Base-by-base conservation (phyloP, 768 basidiomycete species). In the Boletus barrowsii region DNA sequence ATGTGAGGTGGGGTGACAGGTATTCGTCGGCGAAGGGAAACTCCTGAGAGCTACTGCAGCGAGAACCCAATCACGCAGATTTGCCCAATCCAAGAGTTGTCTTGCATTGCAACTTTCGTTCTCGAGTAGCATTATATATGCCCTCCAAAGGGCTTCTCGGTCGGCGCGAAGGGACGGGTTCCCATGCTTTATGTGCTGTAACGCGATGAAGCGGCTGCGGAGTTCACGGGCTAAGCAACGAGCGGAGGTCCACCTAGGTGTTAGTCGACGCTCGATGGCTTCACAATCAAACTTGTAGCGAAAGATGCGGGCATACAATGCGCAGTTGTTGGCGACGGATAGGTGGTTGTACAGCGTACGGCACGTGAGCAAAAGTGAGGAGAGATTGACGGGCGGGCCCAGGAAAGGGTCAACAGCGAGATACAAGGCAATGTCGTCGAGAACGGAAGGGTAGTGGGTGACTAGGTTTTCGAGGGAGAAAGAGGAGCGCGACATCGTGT, bases 51-150 rank as follows among this genome's bases (percentile, higher is more conserved):
- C 52, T 9, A 56, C 44, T 32, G 54, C 64, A 9, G 56, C 61
- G 7, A 61, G n/a, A 3, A 68, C 44, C 65, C 68, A 72, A 15
- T 56, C 56, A 2, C 66, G 58, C 3, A 79, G 54, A 41, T 60
- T 62, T 39, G 79, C 79, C 75, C 77, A 80, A 20, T 62, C 53
- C 20, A 70, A 44, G 18, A 82, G 69, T 41, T 80, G 81, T 2
- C 59, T 57, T 48, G 72, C 68, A 54, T 82, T 82, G 54, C 66
- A 64, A 20, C 76, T 77, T 48, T 80, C 81, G 42, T 78, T 76
- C 64, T 83, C 83, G 22, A 77, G 64, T 43, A 82, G 58, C 80
- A 84, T 81, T 35, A 83, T 52, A 56, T 79, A 82, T 11, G 71
- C 75, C 17, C 73, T 77, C 83, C 83, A 84, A 15, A 83, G 67